These are phyloP conservation scores for Lichtheimia ornata DNA, from an alignment of 371 early-diverging fungal species.

Conservation along the genomic window DNA sequence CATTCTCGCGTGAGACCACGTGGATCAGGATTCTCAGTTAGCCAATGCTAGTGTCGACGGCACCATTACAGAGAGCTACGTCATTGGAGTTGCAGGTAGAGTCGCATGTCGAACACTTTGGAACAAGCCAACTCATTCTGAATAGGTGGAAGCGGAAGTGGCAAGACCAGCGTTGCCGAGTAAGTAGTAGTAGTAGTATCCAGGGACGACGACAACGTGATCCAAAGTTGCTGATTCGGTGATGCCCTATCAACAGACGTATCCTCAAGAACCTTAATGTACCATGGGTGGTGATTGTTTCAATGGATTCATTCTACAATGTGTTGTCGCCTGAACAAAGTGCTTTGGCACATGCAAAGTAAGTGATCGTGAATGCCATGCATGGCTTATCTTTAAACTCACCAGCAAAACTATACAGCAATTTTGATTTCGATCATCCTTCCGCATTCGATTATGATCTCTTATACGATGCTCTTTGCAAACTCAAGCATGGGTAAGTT, in stretches of 20 bases:
- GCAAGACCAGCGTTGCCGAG: constrained; percentile 82
- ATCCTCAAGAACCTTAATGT: constrained; percentile 77
- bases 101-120: constrained; percentile 2
- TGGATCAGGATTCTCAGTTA: not conserved
- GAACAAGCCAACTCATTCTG: not conserved
- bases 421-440: constrained; percentile 87
- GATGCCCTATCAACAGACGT: constrained; percentile 33
- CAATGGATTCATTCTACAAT: constrained; percentile 96
- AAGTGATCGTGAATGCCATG: constrained; percentile 12
- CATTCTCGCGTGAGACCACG: not conserved
- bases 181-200: constrained; percentile 26
- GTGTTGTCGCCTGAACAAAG: constrained; percentile 76
- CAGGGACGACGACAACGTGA: no score
- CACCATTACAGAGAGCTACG: constrained; percentile 64
- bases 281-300: constrained; percentile 87
- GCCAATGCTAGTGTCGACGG: constrained; percentile 51
- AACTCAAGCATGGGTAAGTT: constrained; percentile 72
- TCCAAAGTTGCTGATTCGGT: no score
- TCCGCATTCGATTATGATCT: constrained; percentile 80
- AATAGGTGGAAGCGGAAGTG: constrained; percentile 81
- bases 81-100: constrained; percentile 77
- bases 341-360: constrained; percentile 69
- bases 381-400: not conserved
- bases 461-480: constrained; percentile 66
- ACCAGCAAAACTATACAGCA: constrained; percentile 23